phyloP scores from a whole-genome alignment of 306 rosid species.

The cucumber (Cucumis sativus) region DNA sequence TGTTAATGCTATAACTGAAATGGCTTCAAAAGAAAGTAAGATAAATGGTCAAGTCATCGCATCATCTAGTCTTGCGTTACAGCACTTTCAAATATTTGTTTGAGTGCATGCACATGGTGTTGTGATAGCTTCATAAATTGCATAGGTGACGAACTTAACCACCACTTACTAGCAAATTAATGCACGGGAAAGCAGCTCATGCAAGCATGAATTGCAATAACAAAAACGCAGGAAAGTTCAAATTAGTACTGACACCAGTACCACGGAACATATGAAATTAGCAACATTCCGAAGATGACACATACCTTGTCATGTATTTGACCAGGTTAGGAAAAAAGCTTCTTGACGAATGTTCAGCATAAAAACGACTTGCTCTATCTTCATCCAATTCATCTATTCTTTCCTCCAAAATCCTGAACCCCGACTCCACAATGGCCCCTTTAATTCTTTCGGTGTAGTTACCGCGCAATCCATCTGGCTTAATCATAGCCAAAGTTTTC shows the following conservation, averaged over 20 bases:
- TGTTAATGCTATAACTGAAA: neutral
- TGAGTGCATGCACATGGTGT: neutral
- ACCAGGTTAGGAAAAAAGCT: slow-evolving; percentile 52
- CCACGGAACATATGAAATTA: neutral
- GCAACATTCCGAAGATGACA: neutral
- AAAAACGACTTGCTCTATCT: slow-evolving; percentile 39
- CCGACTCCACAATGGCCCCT: slow-evolving; percentile 39
- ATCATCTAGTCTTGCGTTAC: neutral
- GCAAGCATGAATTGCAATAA: neutral
- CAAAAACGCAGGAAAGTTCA: neutral
- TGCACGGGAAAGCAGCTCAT: slow-evolving; percentile 1
- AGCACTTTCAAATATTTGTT: neutral
- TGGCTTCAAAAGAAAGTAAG: neutral
- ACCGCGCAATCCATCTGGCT: slow-evolving; percentile 73
- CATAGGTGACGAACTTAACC: neutral
- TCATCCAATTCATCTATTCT: slow-evolving; percentile 44
- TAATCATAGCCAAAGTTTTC: slow-evolving; percentile 61
- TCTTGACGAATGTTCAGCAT: slow-evolving; percentile 62
- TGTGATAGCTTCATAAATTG: neutral
- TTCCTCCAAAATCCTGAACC: slow-evolving; percentile 46
- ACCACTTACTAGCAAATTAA: neutral
- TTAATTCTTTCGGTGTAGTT: slow-evolving; percentile 47
- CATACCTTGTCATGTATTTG: slow-evolving; percentile 75
- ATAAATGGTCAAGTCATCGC: neutral
- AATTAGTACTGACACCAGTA: neutral